Evolutionary conservation across 1,284 basidiomycete species (phyloP), one percentile per base, ranked within the genome.

Genomic region (Grifola frondosa): DNA sequence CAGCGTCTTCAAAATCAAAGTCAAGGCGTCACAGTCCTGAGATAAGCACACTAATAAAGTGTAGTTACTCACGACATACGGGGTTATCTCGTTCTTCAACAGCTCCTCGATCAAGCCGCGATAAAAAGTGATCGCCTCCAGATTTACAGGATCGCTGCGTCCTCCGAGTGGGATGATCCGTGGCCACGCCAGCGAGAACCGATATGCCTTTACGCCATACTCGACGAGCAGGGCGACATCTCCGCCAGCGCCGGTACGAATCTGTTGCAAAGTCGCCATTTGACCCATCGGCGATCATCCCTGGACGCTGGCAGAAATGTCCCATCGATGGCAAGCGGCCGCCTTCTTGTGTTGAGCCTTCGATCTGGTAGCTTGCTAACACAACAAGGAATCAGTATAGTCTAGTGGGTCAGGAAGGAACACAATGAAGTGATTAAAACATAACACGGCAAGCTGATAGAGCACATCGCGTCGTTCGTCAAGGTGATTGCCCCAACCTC

Each of bases 181-280:
- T 6, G 80, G 76, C 88, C 87, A 90, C 4, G 86, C 76, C 37
- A 90, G 66, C 5, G 83, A 88, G 65, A 91, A 88, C 5, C 65
- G 51, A 44, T 67, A 67, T 9, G 62, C 54, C 31, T 61, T 62
- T 13, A 59, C 65, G 30, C 62, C 64, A 43, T 66, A 66, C 22
- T 49, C 39, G 43, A 77, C 78, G 44, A 90, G 65, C 6, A 88
- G 68, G 5, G 73, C 75, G 11, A 88, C 65, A 54, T 89, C 86
- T 53, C 49, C 75, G 76, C 77, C 78, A 88, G 36, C 72, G 73
- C 25, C 68, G 70, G 64, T 82, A 83, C 9, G 84, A 87, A 61
- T 86, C 81, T 9, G 81, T 84, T 1, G 86, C 84, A 32, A 76
- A 65, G 48, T 84, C 81, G 6, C 85, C 85, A 43, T 76, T 76